A percentile compares a stretch with the other conserved stretches of the same genome.
Evolutionary conservation across 2,329 filamentous ascomycete genomes (phyloP).

Genomic region (Cryphonectria radicalis): DNA sequence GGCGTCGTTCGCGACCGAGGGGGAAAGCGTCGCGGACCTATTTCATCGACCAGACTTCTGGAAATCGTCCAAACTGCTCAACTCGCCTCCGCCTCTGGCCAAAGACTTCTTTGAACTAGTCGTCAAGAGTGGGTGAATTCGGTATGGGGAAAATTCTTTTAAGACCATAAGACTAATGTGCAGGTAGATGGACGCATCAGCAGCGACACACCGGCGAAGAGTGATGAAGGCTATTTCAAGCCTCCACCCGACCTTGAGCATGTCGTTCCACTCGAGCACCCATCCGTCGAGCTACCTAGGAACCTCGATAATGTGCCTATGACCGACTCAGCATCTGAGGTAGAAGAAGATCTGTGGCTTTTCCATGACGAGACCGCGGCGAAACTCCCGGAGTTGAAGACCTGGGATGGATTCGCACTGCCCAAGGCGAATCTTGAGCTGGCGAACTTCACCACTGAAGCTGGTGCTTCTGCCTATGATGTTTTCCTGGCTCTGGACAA

Average conservation of each 20-base stretch:
- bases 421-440: constrained; percentile 43
- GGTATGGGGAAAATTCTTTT: not conserved
- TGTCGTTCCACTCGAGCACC: not conserved
- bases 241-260: constrained; percentile 40
- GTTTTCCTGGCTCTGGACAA: constrained; percentile 53
- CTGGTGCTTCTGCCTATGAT: constrained; percentile 68
- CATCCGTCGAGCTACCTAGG: constrained; percentile 11
- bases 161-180: constrained; percentile 1
- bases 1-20: constrained; percentile 40
- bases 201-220: constrained; percentile 5
- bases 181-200: constrained; percentile 16
- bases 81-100: constrained; percentile 33
- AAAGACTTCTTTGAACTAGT: constrained; percentile 50
- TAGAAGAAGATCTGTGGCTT: constrained; percentile 54
- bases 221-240: constrained; percentile 37
- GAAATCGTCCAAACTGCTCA: constrained; percentile 56
- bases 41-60: constrained; percentile 69
- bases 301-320: constrained; percentile 12
- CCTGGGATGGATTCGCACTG: constrained; percentile 71
- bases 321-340: constrained; percentile 11
- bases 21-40: constrained; percentile 55
- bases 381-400: constrained; percentile 54
- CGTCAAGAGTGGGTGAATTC: constrained; percentile 38
- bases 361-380: constrained; percentile 39
- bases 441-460: constrained; percentile 68